Evolutionary conservation across 2,329 filamentous ascomycete species (phyloP).

Genomic region (Thielaviopsis punctulata): DNA sequence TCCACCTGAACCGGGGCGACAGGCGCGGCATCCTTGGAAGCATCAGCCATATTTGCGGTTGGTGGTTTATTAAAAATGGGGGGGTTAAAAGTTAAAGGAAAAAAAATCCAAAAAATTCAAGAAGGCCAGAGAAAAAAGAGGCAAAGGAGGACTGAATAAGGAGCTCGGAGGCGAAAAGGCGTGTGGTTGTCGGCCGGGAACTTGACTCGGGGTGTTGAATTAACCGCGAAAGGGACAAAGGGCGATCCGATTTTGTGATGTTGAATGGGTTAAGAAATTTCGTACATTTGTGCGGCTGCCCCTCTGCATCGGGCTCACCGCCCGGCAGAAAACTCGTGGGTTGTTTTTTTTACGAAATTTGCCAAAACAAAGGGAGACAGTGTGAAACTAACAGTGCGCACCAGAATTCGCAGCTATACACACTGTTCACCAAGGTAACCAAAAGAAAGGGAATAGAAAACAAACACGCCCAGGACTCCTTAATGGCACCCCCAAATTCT

Average conservation of each 20-base stretch:
- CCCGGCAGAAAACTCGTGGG: constrained; percentile 9
- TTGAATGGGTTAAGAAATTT: constrained; percentile 12
- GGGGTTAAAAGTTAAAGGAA: background rate
- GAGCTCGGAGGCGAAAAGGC: background rate
- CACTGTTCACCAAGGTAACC: constrained; percentile 1
- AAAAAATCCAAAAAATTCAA: background rate
- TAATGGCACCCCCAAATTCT: constrained; percentile 2
- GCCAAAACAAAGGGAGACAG: background rate
- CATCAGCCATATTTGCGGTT: constrained; percentile 34
- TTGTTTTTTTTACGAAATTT: background rate
- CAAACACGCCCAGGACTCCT: constrained; percentile 1
- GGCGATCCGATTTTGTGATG: constrained; percentile 9
- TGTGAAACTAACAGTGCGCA: constrained; percentile 1
- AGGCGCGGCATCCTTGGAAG: constrained; percentile 43
- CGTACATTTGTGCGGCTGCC: constrained; percentile 11
- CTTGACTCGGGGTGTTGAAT: background rate
- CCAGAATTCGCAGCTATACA: background rate
- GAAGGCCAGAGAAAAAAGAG: background rate
- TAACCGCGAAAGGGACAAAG: constrained; percentile 8
- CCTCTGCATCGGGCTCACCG: constrained; percentile 10
- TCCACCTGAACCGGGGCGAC: constrained; percentile 85
- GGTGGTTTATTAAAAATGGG: background rate
- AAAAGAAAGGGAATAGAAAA: background rate
- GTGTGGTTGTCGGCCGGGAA: background rate
- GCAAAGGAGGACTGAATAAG: background rate